Evolutionary conservation across 2,329 filamentous ascomycete genomes (phyloP), one percentile per base, ranked within the genome.

Genomic region (Aquanectria penicillioides): DNA sequence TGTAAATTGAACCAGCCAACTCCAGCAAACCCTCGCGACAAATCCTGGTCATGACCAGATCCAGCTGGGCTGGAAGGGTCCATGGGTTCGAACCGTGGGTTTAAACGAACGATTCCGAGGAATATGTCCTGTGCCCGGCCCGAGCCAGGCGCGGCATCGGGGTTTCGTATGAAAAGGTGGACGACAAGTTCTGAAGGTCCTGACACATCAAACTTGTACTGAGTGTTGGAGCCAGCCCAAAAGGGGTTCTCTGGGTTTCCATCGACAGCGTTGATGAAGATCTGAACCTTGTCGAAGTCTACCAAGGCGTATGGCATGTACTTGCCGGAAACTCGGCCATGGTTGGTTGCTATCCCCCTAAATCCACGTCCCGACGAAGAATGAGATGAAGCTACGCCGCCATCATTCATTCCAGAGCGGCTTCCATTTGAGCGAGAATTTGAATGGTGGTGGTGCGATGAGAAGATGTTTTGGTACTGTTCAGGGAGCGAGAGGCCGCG

Each of bases 141-240:
- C 17, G 90, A 89, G 55, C 92, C 92, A n/a, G 90, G 89, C 41
- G 91, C 83, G 23, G 94, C 92, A 51, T 87, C 88, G 29, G 94
- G 94, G 73, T 98, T 97, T 67, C 94, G 90, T 73, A 98, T 89
- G 77, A 97, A 98, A 34, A 98, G 81, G 68, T 97, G 94, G 20
- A 97, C 88, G 59, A 88, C 92, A 57, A 98, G 82, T 69, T 97
- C 94, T 1, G 93, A 97, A 41, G 93, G 90, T 69, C 94, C 86
- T 43, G 94, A 97, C 61, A 98, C 94, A 81, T 98, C 94, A 76
- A 98, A 98, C 79, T 98, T 98, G 85, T 97, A 98, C 71, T 96
- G 93, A 12, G 94, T 98, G 77, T 94, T 97, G 73, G 94, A 92
- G 62, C 94, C 94, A 3, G 94, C 93, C 93, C 94, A 98, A 0